Conservation (phyloP, 352 stramenopile genomes). For the Phytophthora ramorum region DNA sequence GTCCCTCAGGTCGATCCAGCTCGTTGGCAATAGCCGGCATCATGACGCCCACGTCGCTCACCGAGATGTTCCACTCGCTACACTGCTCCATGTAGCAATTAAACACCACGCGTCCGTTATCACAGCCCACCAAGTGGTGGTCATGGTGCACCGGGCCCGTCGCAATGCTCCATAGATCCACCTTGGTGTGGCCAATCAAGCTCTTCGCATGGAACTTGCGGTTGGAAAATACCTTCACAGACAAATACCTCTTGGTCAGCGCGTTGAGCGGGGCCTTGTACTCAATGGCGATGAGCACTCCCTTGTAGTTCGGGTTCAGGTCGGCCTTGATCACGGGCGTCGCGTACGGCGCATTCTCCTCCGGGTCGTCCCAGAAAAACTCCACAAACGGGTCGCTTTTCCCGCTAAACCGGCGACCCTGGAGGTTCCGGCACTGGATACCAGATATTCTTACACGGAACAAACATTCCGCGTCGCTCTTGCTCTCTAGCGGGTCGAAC, state of each 20-base stretch:
- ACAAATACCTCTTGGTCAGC: slow-evolving; percentile 63
- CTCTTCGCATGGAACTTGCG: slow-evolving; percentile 80
- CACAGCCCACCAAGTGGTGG: slow-evolving; percentile 85
- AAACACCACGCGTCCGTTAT: slow-evolving; percentile 90
- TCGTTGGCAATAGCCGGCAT: slow-evolving; percentile 91
- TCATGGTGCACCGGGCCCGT: slow-evolving; percentile 90
- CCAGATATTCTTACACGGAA: slow-evolving; percentile 87
- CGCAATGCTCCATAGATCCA: slow-evolving; percentile 85
- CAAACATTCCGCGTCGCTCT: slow-evolving; percentile 70
- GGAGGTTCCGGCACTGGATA: slow-evolving; percentile 90
- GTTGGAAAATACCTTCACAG: slow-evolving; percentile 88
- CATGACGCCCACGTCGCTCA: slow-evolving; percentile 90
- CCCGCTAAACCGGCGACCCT: slow-evolving; percentile 78
- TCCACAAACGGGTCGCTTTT: slow-evolving; percentile 91
- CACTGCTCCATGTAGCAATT: slow-evolving; percentile 94
- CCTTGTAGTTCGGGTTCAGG: slow-evolving; percentile 91
- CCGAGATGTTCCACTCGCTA: slow-evolving; percentile 90
- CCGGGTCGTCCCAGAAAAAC: slow-evolving; percentile 86
- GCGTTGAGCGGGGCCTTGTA: slow-evolving; percentile 74
- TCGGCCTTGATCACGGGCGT: slow-evolving; percentile 88
- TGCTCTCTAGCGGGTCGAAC: slow-evolving; percentile 71
- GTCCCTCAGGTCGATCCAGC: slow-evolving; percentile 86
- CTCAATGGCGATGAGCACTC: slow-evolving; percentile 86
- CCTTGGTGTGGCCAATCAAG: slow-evolving; percentile 76
- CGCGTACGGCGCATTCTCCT: slow-evolving; percentile 72